Evolutionary conservation across 148 eudicot genomes (phyloP).

Genomic region (Vaccinium macrocarpon): DNA sequence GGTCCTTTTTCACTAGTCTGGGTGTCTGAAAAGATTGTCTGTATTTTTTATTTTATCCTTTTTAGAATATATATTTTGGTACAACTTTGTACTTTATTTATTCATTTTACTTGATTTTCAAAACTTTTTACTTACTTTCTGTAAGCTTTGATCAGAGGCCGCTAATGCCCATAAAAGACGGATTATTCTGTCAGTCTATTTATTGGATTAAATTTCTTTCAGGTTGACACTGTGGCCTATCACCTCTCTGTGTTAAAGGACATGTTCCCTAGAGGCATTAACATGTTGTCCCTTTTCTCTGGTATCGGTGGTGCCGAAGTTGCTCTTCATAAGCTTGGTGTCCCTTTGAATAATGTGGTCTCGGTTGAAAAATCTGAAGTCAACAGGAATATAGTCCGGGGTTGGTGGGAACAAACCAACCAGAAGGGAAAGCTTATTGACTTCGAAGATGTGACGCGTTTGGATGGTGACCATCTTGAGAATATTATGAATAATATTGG

Average conservation of each 20-base stretch:
- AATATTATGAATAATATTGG: constrained; percentile 39
- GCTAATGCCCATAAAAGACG: neutral
- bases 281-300: constrained; percentile 71
- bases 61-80: neutral
- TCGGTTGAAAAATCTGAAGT: constrained; percentile 79
- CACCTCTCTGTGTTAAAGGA: constrained; percentile 76
- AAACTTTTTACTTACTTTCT: neutral
- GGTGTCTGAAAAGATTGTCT: neutral
- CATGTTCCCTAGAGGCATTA: constrained; percentile 65
- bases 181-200: neutral
- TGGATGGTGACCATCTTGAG: constrained; percentile 50
- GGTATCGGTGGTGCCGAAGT: constrained; percentile 97
- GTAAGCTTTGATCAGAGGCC: neutral
- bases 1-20: neutral
- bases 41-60: neutral
- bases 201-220: constrained; percentile 13
- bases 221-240: constrained; percentile 95
- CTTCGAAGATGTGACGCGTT: constrained; percentile 50
- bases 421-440: constrained; percentile 61
- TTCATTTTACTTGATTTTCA: neutral
- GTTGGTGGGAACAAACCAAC: constrained; percentile 97
- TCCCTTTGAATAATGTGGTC: constrained; percentile 65
- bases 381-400: constrained; percentile 57
- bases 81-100: neutral
- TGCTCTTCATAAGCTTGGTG: constrained; percentile 75